Evolutionary conservation across 768 basidiomycete genomes (phyloP).

Genomic region (Scleroderma citrinum): DNA sequence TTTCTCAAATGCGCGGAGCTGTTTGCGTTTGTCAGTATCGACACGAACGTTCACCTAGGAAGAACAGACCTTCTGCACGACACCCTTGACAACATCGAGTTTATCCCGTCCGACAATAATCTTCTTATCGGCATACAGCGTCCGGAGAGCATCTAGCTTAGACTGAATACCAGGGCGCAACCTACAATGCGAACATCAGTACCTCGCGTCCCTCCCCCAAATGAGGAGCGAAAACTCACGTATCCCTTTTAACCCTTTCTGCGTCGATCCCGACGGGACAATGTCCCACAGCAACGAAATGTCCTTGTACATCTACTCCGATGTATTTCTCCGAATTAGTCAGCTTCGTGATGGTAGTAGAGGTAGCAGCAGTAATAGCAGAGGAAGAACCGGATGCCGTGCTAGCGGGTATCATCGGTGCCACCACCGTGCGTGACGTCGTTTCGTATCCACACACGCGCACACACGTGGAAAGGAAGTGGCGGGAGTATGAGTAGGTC

Average conservation of each 20-base stretch:
- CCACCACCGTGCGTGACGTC: slow-evolving; percentile 27
- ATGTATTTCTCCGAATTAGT: slow-evolving; percentile 19
- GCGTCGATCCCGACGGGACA: slow-evolving; percentile 97
- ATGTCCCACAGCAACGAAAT: slow-evolving; percentile 75
- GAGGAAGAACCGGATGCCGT: neutral
- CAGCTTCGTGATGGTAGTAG: slow-evolving; percentile 3
- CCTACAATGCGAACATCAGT: slow-evolving; percentile 4
- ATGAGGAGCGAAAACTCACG: slow-evolving; percentile 37
- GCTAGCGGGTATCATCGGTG: neutral
- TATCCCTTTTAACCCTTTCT: slow-evolving; percentile 78
- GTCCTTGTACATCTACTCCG: slow-evolving; percentile 81
- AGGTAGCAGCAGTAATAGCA: neutral
- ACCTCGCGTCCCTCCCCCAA: neutral
- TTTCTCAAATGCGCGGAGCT: slow-evolving; percentile 95
- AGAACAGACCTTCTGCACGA: slow-evolving; percentile 79
- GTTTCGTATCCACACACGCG: slow-evolving; percentile 95
- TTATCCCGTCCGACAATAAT: slow-evolving; percentile 98
- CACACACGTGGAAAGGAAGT: slow-evolving; percentile 92
- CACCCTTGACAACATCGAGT: slow-evolving; percentile 96
- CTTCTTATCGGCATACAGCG: slow-evolving; percentile 93
- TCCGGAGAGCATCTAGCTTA: slow-evolving; percentile 79
- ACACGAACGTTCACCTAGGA: neutral
- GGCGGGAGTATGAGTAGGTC: slow-evolving; percentile 92
- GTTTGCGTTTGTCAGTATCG: neutral
- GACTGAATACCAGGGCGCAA: slow-evolving; percentile 68